These are phyloP conservation scores for Penicillium corylophilum DNA, from an alignment of 2,329 filamentous ascomycete genomes.

Conservation along the genomic window DNA sequence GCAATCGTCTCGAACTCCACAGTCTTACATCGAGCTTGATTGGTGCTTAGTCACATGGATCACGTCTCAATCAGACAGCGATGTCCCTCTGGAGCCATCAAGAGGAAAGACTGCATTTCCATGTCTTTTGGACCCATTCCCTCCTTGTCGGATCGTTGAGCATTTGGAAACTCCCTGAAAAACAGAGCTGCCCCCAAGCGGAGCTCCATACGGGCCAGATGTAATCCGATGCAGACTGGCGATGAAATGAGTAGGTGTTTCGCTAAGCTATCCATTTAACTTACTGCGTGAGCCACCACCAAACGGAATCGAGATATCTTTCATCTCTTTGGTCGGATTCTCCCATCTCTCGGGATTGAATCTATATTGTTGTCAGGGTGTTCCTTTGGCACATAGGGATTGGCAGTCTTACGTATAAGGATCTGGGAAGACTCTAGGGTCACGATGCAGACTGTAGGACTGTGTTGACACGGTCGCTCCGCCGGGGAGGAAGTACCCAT, in stretches of 20 bases:
- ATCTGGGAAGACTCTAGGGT: conserved; percentile 50
- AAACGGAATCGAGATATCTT: conserved; percentile 65
- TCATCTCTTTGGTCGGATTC: conserved; percentile 38
- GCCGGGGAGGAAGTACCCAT: conserved; percentile 48
- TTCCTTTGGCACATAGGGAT: conserved; percentile 39
- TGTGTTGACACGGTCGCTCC: conserved; percentile 55
- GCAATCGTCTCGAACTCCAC: neutral
- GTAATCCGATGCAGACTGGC: conserved; percentile 63
- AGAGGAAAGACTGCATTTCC: conserved; percentile 46
- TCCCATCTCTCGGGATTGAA: conserved; percentile 32
- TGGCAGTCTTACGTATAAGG: conserved; percentile 51
- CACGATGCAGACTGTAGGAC: conserved; percentile 57
- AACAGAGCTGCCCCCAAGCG: conserved; percentile 53
- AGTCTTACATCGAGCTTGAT: neutral
- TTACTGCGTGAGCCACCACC: conserved; percentile 62
- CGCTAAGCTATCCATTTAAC: neutral
- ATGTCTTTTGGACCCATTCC: conserved; percentile 40
- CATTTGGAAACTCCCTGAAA: conserved; percentile 42
- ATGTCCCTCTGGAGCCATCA: conserved; percentile 46
- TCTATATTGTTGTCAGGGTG: neutral
- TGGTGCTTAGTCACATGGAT: neutral
- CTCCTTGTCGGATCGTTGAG: conserved; percentile 20
- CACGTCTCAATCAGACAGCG: conserved; percentile 37
- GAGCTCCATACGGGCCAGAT: conserved; percentile 63
- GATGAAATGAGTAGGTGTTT: neutral